Conservation (phyloP, 2,329 filamentous ascomycete species). For the Neoascochyta sp. region DNA sequence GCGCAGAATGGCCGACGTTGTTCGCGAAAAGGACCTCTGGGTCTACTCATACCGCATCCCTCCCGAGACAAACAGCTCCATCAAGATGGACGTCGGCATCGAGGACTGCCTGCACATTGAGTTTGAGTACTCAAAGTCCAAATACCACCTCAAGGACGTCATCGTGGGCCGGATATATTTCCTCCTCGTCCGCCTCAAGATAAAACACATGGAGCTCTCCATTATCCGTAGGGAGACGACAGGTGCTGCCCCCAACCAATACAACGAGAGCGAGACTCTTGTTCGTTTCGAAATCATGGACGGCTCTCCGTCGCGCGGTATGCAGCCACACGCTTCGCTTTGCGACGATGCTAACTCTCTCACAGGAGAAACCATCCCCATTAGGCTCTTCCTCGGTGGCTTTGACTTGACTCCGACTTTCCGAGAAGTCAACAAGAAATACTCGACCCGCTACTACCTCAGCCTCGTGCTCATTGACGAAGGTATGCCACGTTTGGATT, state of each 20-base stretch:
- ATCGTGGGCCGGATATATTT: slow-evolving; percentile 99
- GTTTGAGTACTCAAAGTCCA: slow-evolving; percentile 98
- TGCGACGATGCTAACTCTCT: slow-evolving; percentile 16
- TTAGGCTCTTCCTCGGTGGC: slow-evolving; percentile 91
- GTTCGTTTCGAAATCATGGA: slow-evolving; percentile 99
- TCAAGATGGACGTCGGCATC: slow-evolving; percentile 99
- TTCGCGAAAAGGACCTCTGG: slow-evolving; percentile 99
- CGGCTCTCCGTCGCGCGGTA: slow-evolving; percentile 91
- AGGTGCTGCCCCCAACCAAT: slow-evolving; percentile 94
- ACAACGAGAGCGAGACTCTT: slow-evolving; percentile 98
- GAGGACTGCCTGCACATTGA: slow-evolving; percentile 99
- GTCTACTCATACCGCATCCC: slow-evolving; percentile 98
- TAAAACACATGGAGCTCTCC: slow-evolving; percentile 99
- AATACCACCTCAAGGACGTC: slow-evolving; percentile 98
- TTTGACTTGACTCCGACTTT: slow-evolving; percentile 98
- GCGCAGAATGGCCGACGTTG: slow-evolving; percentile 93
- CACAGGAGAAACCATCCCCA: slow-evolving; percentile 83
- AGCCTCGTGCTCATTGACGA: slow-evolving; percentile 94
- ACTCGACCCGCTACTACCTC: slow-evolving; percentile 95
- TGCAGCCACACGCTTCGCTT: slow-evolving; percentile 23
- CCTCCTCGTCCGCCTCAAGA: slow-evolving; percentile 92
- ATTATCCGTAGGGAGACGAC: slow-evolving; percentile 97
- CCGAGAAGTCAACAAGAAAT: slow-evolving; percentile 99
- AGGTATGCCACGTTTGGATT: slow-evolving; percentile 62
- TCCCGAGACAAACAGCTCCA: slow-evolving; percentile 94